Evolutionary conservation across 257 asterid genomes (phyloP), one percentile per base, ranked within the genome.

Genomic region (Asclepias syriaca): DNA sequence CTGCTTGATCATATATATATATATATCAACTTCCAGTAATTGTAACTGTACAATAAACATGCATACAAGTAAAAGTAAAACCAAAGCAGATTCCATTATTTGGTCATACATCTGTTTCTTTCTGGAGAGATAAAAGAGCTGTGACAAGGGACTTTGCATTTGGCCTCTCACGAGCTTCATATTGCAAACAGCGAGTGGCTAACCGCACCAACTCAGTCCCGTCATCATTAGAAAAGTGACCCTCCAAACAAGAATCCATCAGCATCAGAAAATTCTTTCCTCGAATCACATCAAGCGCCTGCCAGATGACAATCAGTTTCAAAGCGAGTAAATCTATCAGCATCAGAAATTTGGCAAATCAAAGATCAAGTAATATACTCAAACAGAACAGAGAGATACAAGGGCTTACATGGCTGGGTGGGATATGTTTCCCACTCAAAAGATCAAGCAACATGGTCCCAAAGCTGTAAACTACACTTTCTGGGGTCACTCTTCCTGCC

Each of bases 121-220:
- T 92, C 79, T 92, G 96, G 74, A 92, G 94, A 69, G 94, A 75
- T 27, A 75, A 39, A 72, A 92, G 91, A 64, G 89, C 83, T 66
- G 88, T 59, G 72, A 82, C 91, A 11, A 92, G 91, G 19, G 94
- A 85, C 80, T 87, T 90, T 0, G 92, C 86, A 40, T 87, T 92
- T 39, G 98, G 98, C 88, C 98, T 90, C 80, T 92, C 98, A 8
- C 98, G 92, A 16, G 96, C 91, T 81, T 92, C 98, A 54, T 92
- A 90, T 70, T 92, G 96, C 79, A 92, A 75, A 77, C 98, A 92
- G 18, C 96, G 93, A 11, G 96, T 84, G 21, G 98, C 96, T 71
- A 92, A 76, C 32, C 91, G 80, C 69, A 92, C 98, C 85, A 92
- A 64, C 80, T 88, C 96, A 11, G 96, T 92, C 61, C 98, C 98